These are phyloP conservation scores for Galerina sulciceps DNA, from an alignment of 768 basidiomycete species.

Conservation along the genomic window DNA sequence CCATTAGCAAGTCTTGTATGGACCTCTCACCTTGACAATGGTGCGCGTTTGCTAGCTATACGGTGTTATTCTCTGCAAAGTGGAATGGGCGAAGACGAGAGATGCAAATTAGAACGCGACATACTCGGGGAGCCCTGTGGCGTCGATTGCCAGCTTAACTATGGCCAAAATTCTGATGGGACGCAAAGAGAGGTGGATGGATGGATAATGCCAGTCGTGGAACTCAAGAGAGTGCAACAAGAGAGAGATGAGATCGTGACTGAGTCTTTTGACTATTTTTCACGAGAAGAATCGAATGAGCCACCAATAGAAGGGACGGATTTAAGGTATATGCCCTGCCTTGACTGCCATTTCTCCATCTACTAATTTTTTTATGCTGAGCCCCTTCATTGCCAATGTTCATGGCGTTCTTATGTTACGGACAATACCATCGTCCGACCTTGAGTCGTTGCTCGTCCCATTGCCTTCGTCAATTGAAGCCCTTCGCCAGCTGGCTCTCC, in stretches of 20 bases:
- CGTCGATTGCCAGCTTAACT: slow-evolving; percentile 67
- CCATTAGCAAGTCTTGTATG: slow-evolving; percentile 51
- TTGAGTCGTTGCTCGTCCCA: slow-evolving; percentile 51
- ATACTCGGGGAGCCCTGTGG: slow-evolving; percentile 62
- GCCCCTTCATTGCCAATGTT: slow-evolving; percentile 61
- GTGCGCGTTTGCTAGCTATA: slow-evolving; percentile 71
- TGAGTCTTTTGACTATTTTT: slow-evolving; percentile 50
- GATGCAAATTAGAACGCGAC: slow-evolving; percentile 64
- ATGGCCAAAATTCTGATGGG: slow-evolving; percentile 54
- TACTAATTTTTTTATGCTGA: slow-evolving; percentile 32
- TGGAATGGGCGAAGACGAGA: slow-evolving; percentile 79
- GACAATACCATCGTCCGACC: slow-evolving; percentile 27
- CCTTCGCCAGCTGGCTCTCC: slow-evolving; percentile 64
- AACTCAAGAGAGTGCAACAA: slow-evolving; percentile 61
- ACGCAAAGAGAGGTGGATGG: slow-evolving; percentile 60
- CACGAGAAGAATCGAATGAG: slow-evolving; percentile 35
- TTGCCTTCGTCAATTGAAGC: slow-evolving; percentile 65
- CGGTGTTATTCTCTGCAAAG: slow-evolving; percentile 78
- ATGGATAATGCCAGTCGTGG: slow-evolving; percentile 81
- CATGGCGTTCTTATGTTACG: slow-evolving; percentile 72
- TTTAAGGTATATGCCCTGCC: slow-evolving; percentile 51
- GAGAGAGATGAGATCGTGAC: slow-evolving; percentile 50
- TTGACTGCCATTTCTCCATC: neutral
- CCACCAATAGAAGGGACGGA: slow-evolving; percentile 46
- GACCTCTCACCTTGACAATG: slow-evolving; percentile 54